These are phyloP conservation scores for Aspergillus fijiensis DNA, from an alignment of 2,329 filamentous ascomycete species.

Conservation along the genomic window DNA sequence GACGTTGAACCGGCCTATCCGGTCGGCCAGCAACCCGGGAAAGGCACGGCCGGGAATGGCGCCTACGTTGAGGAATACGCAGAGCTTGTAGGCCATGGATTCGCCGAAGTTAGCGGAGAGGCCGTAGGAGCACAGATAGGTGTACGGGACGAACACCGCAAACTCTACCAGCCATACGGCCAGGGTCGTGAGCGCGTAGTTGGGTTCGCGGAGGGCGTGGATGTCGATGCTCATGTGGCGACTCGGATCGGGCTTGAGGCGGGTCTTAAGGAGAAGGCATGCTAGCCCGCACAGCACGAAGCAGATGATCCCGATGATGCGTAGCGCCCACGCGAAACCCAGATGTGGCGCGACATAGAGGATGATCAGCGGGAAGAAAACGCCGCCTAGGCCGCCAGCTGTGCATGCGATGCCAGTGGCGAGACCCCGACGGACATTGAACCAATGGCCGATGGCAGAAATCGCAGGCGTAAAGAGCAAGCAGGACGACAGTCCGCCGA, in stretches of 20 bases:
- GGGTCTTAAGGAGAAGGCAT: constrained; percentile 20
- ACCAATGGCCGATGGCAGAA: constrained; percentile 34
- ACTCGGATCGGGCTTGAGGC: constrained; percentile 23
- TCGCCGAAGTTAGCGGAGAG: constrained; percentile 21
- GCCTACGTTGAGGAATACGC: constrained; percentile 33
- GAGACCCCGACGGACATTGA: constrained; percentile 27
- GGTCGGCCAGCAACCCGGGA: constrained; percentile 35
- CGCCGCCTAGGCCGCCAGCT: constrained; percentile 32
- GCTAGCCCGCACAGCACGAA: constrained; percentile 18
- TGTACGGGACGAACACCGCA: constrained; percentile 34
- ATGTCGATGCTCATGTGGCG: constrained; percentile 21
- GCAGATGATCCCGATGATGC: constrained; percentile 25
- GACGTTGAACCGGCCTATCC: constrained; percentile 33
- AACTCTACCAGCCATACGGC: constrained; percentile 36
- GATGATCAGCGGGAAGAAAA: constrained; percentile 35
- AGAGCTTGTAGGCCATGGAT: constrained; percentile 29
- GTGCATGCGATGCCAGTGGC: constrained; percentile 36
- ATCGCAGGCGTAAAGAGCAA: constrained; percentile 31
- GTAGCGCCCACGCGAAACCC: constrained; percentile 31
- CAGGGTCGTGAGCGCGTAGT: constrained; percentile 25
- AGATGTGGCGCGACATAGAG: constrained; percentile 23
- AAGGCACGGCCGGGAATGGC: constrained; percentile 34
- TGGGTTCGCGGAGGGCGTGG: constrained; percentile 21
- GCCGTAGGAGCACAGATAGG: constrained; percentile 36
- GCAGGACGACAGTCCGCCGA: constrained; percentile 29